phyloP scores from a whole-genome alignment of 1,284 basidiomycete genomes.

The Sanguinoderma infundibulare region DNA sequence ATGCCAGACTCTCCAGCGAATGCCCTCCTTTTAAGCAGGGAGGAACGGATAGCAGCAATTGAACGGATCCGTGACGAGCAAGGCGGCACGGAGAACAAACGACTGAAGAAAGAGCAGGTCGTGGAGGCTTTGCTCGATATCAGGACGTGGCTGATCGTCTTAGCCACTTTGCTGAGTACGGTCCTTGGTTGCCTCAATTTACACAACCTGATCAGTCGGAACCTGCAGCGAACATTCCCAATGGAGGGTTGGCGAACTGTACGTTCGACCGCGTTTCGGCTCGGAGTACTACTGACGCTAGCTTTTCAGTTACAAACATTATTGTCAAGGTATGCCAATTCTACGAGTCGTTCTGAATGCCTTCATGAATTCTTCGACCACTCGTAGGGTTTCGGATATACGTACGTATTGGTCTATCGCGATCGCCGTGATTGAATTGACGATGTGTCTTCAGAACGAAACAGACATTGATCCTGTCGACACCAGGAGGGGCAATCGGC shows the following conservation, averaged over 20 bases:
- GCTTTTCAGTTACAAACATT: conserved; percentile 55
- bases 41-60: conserved; percentile 66
- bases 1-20: conserved; percentile 71
- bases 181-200: not conserved
- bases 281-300: not conserved
- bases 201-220: not conserved
- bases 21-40: conserved; percentile 59
- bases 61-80: conserved; percentile 74
- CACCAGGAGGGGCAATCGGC: conserved; percentile 60
- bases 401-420: conserved; percentile 40
- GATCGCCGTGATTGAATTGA: not conserved
- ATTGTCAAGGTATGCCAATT: conserved; percentile 47
- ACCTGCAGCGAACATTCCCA: conserved; percentile 60
- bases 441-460: conserved; percentile 46
- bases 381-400: conserved; percentile 59
- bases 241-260: conserved; percentile 71
- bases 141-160: conserved; percentile 66
- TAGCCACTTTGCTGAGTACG: conserved; percentile 63
- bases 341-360: not conserved
- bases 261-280: conserved; percentile 26
- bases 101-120: conserved; percentile 63
- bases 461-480: conserved; percentile 65
- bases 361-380: not conserved
- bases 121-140: conserved; percentile 62
- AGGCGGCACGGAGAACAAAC: conserved; percentile 67